Evolutionary conservation across 352 stramenopile genomes (phyloP).

Genomic region (Elongisporangium senticosum): DNA sequence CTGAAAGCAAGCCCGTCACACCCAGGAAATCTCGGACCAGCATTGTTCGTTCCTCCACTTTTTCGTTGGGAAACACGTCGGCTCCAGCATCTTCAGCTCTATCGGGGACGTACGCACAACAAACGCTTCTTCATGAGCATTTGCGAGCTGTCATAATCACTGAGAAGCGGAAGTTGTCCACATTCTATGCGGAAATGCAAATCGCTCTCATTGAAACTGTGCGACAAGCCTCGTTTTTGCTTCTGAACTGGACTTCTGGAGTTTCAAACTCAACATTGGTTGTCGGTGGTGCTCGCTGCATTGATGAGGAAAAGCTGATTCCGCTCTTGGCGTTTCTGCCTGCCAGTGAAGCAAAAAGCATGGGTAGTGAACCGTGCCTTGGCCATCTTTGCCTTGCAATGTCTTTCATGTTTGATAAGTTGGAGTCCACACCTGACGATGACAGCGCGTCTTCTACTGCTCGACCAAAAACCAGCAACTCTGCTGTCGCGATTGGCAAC

Average conservation of each 20-base stretch:
- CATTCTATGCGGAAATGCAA: constrained; percentile 47
- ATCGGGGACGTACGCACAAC: constrained; percentile 40
- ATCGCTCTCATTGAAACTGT: constrained; percentile 37
- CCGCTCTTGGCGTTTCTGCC: constrained; percentile 37
- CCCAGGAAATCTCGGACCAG: background rate
- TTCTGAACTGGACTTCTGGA: constrained; percentile 54
- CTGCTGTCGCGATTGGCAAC: constrained; percentile 15
- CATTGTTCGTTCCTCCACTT: background rate
- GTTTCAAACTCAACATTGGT: constrained; percentile 27
- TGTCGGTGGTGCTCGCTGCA: constrained; percentile 33
- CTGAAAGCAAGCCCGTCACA: background rate
- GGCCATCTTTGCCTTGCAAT: constrained; percentile 61
- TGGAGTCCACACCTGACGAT: constrained; percentile 13
- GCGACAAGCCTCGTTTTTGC: constrained; percentile 29
- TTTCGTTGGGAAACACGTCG: background rate
- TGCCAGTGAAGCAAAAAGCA: constrained; percentile 41
- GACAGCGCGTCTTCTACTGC: constrained; percentile 1
- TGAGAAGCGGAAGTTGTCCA: constrained; percentile 29
- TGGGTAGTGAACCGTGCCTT: constrained; percentile 39
- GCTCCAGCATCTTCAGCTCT: background rate
- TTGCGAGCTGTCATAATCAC: constrained; percentile 24
- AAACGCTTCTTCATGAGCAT: constrained; percentile 60
- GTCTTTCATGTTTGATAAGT: constrained; percentile 49
- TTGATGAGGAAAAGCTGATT: constrained; percentile 59
- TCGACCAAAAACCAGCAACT: background rate